These are phyloP conservation scores for Russula vinacea DNA, from an alignment of 768 basidiomycete species.

Conservation along the genomic window DNA sequence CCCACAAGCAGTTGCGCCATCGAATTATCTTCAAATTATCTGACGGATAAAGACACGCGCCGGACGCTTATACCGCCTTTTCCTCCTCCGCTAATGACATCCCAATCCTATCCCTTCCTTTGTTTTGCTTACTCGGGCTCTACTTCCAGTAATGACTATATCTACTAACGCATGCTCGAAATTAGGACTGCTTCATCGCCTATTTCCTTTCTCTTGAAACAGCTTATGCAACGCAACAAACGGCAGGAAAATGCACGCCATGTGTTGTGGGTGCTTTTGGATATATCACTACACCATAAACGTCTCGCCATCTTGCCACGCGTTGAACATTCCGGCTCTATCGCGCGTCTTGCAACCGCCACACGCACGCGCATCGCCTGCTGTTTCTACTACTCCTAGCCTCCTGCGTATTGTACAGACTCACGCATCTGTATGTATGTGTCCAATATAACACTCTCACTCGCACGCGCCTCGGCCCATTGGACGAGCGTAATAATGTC, in stretches of 20 bases:
- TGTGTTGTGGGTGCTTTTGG: constrained; percentile 4
- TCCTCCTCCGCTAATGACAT: constrained; percentile 1
- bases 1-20: constrained; percentile 64
- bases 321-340: background rate
- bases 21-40: constrained; percentile 81
- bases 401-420: constrained; percentile 21
- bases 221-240: constrained; percentile 5
- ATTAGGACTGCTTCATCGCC: constrained; percentile 9
- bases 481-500: background rate
- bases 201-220: constrained; percentile 12
- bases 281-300: background rate
- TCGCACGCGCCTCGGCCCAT: background rate
- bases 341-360: background rate
- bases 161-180: constrained; percentile 18
- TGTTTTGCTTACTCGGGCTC: background rate
- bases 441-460: constrained; percentile 12
- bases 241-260: constrained; percentile 7
- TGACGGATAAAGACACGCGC: constrained; percentile 18
- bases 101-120: background rate
- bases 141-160: constrained; percentile 9
- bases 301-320: background rate
- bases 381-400: constrained; percentile 1
- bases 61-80: constrained; percentile 18
- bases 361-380: background rate
- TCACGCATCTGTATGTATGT: constrained; percentile 23